Percentiles rank a stretch among this genome's conserved stretches.
Evolutionary conservation across 331 rosid genomes (phyloP).

Genomic region (Acacia pycnantha): DNA sequence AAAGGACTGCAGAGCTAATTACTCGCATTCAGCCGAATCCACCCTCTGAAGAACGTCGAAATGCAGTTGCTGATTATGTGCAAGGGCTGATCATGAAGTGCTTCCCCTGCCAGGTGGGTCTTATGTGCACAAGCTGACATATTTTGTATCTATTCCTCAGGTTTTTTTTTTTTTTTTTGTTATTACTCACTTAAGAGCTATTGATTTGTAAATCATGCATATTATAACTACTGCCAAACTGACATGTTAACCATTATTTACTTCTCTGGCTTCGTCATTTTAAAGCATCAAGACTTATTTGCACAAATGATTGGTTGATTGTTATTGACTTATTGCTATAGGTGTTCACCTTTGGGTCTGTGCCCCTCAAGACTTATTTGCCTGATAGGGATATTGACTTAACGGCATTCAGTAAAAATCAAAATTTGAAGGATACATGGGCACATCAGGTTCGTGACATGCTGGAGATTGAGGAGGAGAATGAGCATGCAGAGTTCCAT

Average conservation of each 20-base stretch:
- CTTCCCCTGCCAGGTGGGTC: slow-evolving; percentile 75
- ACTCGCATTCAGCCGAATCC: slow-evolving; percentile 81
- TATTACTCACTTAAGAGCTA: not conserved
- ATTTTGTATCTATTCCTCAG: not conserved
- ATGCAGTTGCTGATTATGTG: slow-evolving; percentile 73
- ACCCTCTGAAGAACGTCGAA: slow-evolving; percentile 64
- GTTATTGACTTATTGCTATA: slow-evolving; percentile 28
- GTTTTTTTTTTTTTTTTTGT: slow-evolving; percentile 3
- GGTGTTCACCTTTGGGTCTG: slow-evolving; percentile 91
- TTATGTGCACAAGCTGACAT: slow-evolving; percentile 4
- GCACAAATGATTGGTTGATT: slow-evolving; percentile 9
- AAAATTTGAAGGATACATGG: slow-evolving; percentile 73
- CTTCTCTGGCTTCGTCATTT: not conserved
- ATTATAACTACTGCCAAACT: not conserved
- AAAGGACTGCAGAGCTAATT: slow-evolving; percentile 69
- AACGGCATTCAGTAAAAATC: slow-evolving; percentile 70
- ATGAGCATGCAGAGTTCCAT: slow-evolving; percentile 69
- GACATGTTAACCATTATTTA: not conserved
- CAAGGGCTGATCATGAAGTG: slow-evolving; percentile 66
- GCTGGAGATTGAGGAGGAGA: slow-evolving; percentile 77
- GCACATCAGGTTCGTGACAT: slow-evolving; percentile 80
- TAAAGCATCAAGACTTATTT: not conserved
- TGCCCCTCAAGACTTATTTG: slow-evolving; percentile 90
- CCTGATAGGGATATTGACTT: slow-evolving; percentile 94
- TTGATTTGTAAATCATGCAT: slow-evolving; percentile 10